phyloP scores from a whole-genome alignment of 2,329 filamentous ascomycete species.

The Trichoderma sp. region DNA sequence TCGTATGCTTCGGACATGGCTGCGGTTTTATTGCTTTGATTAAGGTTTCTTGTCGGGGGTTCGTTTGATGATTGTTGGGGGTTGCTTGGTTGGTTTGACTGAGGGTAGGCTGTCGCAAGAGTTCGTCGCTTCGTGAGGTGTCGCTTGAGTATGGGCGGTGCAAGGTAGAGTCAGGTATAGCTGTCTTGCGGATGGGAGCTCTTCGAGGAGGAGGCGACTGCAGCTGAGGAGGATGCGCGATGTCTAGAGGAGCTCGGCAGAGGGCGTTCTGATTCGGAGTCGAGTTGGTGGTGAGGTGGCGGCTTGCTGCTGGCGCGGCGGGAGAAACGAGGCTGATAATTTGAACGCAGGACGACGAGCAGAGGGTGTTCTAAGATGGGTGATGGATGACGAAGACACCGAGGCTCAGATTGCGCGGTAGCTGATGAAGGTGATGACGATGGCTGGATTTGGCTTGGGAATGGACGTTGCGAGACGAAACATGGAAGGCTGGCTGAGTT shows the following conservation, averaged over 20 bases:
- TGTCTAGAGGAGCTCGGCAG: not conserved
- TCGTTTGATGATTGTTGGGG: not conserved
- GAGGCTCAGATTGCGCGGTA: slow-evolving; percentile 9
- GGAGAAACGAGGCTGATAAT: not conserved
- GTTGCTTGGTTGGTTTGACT: too few species aligned
- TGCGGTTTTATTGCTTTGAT: not conserved
- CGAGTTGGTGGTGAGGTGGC: not conserved
- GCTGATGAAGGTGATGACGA: slow-evolving; percentile 6
- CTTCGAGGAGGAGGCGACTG: too few species aligned
- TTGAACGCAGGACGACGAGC: not conserved
- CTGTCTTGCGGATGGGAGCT: too few species aligned
- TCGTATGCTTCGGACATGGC: slow-evolving; percentile 76
- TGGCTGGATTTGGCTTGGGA: slow-evolving; percentile 3
- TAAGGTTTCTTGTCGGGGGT: not conserved
- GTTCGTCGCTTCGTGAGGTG: too few species aligned
- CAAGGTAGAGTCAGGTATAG: too few species aligned
- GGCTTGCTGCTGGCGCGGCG: slow-evolving; percentile 1
- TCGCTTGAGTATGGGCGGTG: too few species aligned
- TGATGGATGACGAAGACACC: slow-evolving; percentile 24
- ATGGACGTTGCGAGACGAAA: not conserved
- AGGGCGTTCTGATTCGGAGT: not conserved
- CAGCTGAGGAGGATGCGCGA: too few species aligned
- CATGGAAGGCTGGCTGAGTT: too few species aligned
- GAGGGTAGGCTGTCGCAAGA: too few species aligned
- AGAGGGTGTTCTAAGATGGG: not conserved